Evolutionary conservation across 2,329 filamentous ascomycete genomes (phyloP).

Genomic region (Venturia pyrina): DNA sequence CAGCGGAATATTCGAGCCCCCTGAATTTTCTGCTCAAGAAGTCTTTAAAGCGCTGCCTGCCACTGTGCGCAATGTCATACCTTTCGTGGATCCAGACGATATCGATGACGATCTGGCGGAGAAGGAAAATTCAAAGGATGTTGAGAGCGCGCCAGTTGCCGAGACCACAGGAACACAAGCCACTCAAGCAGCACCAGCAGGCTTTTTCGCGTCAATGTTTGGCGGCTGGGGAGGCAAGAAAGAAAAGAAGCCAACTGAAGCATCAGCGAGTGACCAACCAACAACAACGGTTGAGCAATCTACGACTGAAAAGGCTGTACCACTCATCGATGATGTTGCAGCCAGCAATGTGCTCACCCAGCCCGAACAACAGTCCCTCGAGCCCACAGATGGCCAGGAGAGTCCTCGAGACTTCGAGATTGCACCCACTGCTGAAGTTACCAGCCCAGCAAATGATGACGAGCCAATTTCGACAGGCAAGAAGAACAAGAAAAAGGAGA

Average conservation of each 20-base stretch:
- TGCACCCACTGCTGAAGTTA: neutral
- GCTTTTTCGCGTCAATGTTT: neutral
- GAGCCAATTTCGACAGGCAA: neutral
- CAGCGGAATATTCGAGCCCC: neutral
- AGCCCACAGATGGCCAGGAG: neutral
- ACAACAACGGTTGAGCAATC: neutral
- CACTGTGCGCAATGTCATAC: neutral
- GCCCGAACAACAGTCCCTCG: neutral
- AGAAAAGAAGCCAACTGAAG: conserved; percentile 24
- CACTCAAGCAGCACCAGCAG: neutral
- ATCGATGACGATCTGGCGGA: neutral
- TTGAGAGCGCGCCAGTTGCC: neutral
- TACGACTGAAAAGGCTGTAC: neutral
- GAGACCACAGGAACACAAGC: neutral
- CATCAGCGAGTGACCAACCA: neutral
- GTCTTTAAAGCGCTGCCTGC: neutral
- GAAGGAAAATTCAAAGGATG: neutral
- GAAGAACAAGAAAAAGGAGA: conserved; percentile 5
- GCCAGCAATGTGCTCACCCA: neutral
- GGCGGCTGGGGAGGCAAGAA: conserved; percentile 20
- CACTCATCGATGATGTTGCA: neutral
- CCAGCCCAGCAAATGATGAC: neutral
- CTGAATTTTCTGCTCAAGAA: neutral
- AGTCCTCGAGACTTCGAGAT: neutral
- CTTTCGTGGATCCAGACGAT: neutral